phyloP scores from a whole-genome alignment of 2,329 filamentous ascomycete species.

The Clonostachys rosea region DNA sequence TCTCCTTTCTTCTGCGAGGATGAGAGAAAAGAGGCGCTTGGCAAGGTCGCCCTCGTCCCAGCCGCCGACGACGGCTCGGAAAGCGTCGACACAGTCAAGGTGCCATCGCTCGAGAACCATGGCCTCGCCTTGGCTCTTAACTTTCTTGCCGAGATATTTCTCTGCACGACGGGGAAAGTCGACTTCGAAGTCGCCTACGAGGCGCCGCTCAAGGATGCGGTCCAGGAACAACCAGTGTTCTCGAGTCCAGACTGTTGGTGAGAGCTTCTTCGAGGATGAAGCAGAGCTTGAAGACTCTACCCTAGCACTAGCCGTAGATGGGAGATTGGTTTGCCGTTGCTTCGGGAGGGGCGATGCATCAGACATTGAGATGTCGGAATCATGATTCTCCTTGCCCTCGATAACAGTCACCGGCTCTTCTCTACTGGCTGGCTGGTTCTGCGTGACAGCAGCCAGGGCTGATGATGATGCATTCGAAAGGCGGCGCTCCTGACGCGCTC shows the following conservation, averaged over 20 bases:
- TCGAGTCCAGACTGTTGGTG: conserved; percentile 39
- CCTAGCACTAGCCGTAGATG: no score
- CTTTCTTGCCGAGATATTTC: conserved; percentile 38
- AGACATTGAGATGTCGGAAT: conserved; percentile 15
- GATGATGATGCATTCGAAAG: neutral
- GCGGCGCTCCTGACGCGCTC: conserved; percentile 19
- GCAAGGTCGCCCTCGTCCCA: conserved; percentile 46
- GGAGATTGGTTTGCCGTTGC: neutral
- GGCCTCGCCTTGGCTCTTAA: conserved; percentile 37
- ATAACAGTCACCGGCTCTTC: conserved; percentile 5
- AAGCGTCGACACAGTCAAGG: conserved; percentile 52
- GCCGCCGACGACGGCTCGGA: conserved; percentile 37
- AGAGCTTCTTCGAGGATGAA: conserved; percentile 18
- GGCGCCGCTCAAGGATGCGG: conserved; percentile 43
- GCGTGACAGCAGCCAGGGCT: neutral
- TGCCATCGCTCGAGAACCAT: conserved; percentile 52
- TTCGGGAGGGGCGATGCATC: conserved; percentile 15
- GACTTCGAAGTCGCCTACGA: conserved; percentile 26
- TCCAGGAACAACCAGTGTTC: conserved; percentile 51
- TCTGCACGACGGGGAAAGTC: conserved; percentile 18
- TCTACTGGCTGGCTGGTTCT: neutral
- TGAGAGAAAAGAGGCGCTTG: conserved; percentile 46
- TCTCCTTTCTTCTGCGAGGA: conserved; percentile 41
- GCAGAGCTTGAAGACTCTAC: neutral
- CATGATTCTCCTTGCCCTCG: conserved; percentile 25